Evolutionary conservation across 768 basidiomycete species (phyloP), one percentile per base, ranked within the genome.

Genomic region (Boletus subcaerulescens): DNA sequence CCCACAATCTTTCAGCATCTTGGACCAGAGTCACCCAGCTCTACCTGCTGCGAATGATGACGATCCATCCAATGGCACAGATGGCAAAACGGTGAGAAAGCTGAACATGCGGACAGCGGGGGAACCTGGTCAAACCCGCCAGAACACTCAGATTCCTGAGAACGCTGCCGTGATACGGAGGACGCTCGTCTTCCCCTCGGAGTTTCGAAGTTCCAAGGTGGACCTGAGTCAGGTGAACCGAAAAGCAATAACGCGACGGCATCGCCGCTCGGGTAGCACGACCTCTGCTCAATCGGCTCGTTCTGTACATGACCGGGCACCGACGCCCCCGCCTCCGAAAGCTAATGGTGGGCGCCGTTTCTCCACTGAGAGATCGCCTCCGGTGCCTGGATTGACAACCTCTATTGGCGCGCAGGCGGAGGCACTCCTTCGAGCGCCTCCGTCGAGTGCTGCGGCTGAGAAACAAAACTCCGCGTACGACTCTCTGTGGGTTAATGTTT

Each of bases 271-370:
- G 50, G 76, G 77, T 17, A 89, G 91, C 59, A 76, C 78, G 12
- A 69, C 68, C 18, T 82, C 79, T 24, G 84, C 81, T 13, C 73
- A 77, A 17, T 92, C 90, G 0, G 81, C 73, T 60, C 84, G 86
- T 53, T 91, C 91, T 41, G 77, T 91, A 29, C 85, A 89, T 60
- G 91, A 93, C 60, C 86, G 91, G 49, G 86, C 76, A 13, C 91
- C 90, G 12, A 93, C 91, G 9, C 91, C 91, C n/a, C 91, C 91
- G 17, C 91, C 91, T 32, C 84, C 87, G 14, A 81, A 81, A 59
- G 73, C 80, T 5, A 74, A 77, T 45, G 67, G 68, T 38, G 60
- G 70, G 32, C 80, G 79, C 57, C 82, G 87, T 36, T 89, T 91
- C 73, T 87, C 88, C 20, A 76, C 73, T 54, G 85, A 86, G 61